Evolutionary conservation across 108 stramenopile species (phyloP), one percentile per base, ranked within the genome.

Genomic region (Nitzschia sp.): DNA sequence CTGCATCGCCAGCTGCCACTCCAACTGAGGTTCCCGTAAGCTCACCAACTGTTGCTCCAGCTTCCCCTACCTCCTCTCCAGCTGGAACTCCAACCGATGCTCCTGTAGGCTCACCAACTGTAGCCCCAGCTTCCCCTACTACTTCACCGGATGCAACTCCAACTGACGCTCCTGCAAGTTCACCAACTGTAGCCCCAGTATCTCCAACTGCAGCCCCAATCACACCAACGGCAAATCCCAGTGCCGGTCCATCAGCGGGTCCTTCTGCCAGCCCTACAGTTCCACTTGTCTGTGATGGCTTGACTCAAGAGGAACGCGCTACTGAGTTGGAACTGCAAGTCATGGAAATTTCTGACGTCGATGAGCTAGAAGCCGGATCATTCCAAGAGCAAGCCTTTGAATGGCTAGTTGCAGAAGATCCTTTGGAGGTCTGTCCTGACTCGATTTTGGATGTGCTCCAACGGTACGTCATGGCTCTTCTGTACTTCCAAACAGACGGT

Each of bases 391-490:
- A 69, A 17, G 89, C 89, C 11, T 73, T 85, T 17, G 41, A 75
- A 8, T 90, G 89, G 89, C 39, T 90, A 21, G 60, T 84, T 8
- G 60, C 76, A 38, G 70, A 72, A 0, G 89, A 90, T 76, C 15
- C 37, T 0, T 51, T 65, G 0, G 44, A 71, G 57, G 51, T 83
- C 34, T 86, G 85, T 39, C 86, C 88, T 5, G 61, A 71, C n/a
- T 70, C 82, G 6, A 46, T 50, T 22, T 37, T 76, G 58, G 46
- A 75, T 17, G 63, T 81, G 2, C 55, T 57, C 50, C 79, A 84
- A 54, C 72, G 84, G 20, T 85, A 85, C 56, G 62, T 76, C 41
- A 51, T 85, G 48, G 75, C 78, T 10, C 24, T 80, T 7, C 51
- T 85, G 11, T 85, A 85, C 61, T 79, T 71, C 55, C n/a, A 51